Base-by-base conservation (phyloP, 139 green algal genomes). In the Chlorella sp. region DNA sequence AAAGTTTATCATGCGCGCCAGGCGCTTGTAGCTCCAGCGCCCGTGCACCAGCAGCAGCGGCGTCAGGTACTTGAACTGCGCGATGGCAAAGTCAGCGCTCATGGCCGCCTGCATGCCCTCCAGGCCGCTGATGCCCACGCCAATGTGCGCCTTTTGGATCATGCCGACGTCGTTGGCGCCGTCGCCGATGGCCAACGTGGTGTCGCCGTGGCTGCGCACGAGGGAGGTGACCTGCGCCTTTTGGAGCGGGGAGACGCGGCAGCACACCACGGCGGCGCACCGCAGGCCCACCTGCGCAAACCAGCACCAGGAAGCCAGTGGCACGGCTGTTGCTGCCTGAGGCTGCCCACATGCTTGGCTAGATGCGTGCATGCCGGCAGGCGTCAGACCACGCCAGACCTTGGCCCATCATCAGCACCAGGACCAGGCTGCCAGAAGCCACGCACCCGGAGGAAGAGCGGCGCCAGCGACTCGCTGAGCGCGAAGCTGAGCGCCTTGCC, bases 131-230 rank as follows among this genome's bases (percentile, higher is more conserved):
- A 99, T 98, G 79, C 95, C 95, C 1, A 98, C 89, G 5, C 95
- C 95, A 26, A 72, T 49, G 36, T 72, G 67, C 24, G 67, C 67
- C 22, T 22, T 24, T 49, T 71, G 90, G 66, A 97, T 96, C 95
- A 99, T 99, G 73, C 91, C 91, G 60, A 99, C 95, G 77, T 99
- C 95, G 69, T 99, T 99, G 61, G 95, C 95, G 49, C 95, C 95
- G 77, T 99, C 95, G 1, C 95, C 95, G 26, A 99, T 98, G 72
- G 87, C 90, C 35, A 99, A 88, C 77, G 96, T 98, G 10, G 73
- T 82, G 35, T 87, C 83, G 0, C 88, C 88, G 5, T 73, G 62
- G 65, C 65, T 83, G 73, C 87, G 83, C 51, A 93, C 88, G 50
- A 94, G 80, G 33, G 42, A 69, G 1, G 86, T 94, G 2, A 93